Base-by-base conservation (phyloP, 208 protist genomes). In the Leptomonas pyrrhocoris region DNA sequence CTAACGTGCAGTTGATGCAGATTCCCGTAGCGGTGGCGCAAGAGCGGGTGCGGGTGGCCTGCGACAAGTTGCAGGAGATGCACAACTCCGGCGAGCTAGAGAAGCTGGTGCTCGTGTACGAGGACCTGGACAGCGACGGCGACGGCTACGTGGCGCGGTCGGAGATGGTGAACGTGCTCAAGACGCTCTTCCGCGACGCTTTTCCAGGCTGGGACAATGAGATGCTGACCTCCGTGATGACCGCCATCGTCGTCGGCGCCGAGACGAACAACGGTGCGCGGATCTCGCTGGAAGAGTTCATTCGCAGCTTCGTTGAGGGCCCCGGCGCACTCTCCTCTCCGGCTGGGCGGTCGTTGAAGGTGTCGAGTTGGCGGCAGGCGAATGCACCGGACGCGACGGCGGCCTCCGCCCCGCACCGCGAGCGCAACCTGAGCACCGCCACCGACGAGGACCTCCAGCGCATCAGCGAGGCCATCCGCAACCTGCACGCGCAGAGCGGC, bases 141-240 rank as follows among this genome's bases (percentile, higher is more conserved):
- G 63, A 81, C 46, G 74, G 77, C n/a, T 83, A 75, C 63, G 65
- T 92, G n/a, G 76, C 83, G 54, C 81, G 77, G 13, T 69, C 67
- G 50, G 64, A 86, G 61, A 71, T 95, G 69, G 76, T 90, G 23
- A 58, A 21, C 7, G 64, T 89, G 38, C 83, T 95, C 15, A 77
- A 59, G 31, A 30, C 75, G 28, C 69, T 95, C 16, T 95, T 93
- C 74, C 61, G 71, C 21, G 77, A 86, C 49, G 69, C 66, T 19
- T 95, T 95, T 63, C 85, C 89, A 21, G 68, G 75, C 13, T 84
- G 84, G 68, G 84, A 88, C 51, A 83, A 95, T 16, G 79, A 85
- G 25, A 88, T 73, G 49, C 62, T 91, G 50, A 67, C 58, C 30
- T 55, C 77, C 28, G 76, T 95, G 15, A 92, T 95, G 78, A 85